Evolutionary conservation across 495 filamentous ascomycete genomes (phyloP).

Genomic region (Mytilinidion resinicola): DNA sequence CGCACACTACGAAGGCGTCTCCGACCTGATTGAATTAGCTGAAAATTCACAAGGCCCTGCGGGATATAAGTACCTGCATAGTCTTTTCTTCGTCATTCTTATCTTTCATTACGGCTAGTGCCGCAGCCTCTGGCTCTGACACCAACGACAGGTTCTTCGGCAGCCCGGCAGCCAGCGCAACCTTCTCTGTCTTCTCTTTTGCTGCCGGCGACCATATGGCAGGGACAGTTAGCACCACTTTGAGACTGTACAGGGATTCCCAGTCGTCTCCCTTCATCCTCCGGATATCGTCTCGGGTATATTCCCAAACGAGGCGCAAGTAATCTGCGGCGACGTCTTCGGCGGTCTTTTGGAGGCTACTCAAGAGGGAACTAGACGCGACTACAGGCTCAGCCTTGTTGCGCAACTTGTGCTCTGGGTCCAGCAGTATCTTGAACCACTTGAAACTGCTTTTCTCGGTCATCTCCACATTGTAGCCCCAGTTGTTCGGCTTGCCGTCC

Average conservation of each 20-base stretch:
- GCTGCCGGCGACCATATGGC: constrained; percentile 12
- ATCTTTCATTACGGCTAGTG: constrained; percentile 5
- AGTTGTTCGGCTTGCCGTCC: neutral
- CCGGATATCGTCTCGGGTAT: constrained; percentile 2
- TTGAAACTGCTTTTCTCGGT: neutral
- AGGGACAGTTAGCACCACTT: constrained; percentile 14
- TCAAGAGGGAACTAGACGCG: neutral
- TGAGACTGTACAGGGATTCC: constrained; percentile 1
- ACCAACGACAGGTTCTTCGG: constrained; percentile 3
- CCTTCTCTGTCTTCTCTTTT: constrained; percentile 7
- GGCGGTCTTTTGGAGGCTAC: constrained; percentile 1
- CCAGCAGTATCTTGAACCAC: constrained; percentile 11
- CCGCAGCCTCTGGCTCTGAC: constrained; percentile 19
- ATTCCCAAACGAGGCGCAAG: constrained; percentile 10
- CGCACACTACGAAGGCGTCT: too few species aligned
- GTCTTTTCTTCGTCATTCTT: neutral
- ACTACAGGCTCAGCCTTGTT: constrained; percentile 1
- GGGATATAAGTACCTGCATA: neutral
- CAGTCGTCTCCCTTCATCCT: constrained; percentile 1
- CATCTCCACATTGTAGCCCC: constrained; percentile 1
- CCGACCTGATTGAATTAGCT: too few species aligned
- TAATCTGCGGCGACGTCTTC: constrained; percentile 21
- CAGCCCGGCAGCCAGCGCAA: constrained; percentile 5
- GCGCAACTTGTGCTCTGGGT: constrained; percentile 1
- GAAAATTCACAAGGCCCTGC: too few species aligned